Evolutionary conservation across 108 stramenopile genomes (phyloP).

Genomic region (Fragilaria crotonensis): DNA sequence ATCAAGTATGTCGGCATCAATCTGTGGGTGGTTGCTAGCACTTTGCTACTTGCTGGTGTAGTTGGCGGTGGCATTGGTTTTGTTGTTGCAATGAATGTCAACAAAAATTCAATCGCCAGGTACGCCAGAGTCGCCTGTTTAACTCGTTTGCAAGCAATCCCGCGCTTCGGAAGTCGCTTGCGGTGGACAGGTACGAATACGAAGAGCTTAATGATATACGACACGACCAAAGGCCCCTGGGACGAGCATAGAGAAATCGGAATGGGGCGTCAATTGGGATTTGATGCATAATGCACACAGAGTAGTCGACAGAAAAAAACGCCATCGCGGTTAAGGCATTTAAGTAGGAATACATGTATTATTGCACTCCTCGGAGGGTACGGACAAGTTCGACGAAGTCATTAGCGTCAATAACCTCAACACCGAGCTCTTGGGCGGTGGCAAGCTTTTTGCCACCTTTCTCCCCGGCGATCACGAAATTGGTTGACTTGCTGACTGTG

Average conservation of each 20-base stretch:
- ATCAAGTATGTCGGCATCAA: conserved; percentile 17
- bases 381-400: conserved; percentile 59
- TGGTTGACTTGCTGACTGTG: conserved; percentile 65
- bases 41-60: conserved; percentile 20
- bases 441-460: conserved; percentile 74
- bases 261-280: no score
- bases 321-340: no score
- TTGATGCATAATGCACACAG: no score
- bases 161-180: background rate
- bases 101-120: conserved; percentile 41
- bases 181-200: background rate
- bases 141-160: background rate
- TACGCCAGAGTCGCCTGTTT: conserved; percentile 25
- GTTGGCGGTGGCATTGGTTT: conserved; percentile 50
- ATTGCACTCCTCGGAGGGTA: no score
- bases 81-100: conserved; percentile 53
- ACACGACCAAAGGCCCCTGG: background rate
- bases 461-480: conserved; percentile 67
- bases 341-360: no score
- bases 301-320: no score
- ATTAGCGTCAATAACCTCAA: conserved; percentile 44
- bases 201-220: background rate
- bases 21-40: conserved; percentile 13
- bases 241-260: no score
- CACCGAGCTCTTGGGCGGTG: conserved; percentile 51